phyloP scores from a whole-genome alignment of 495 filamentous ascomycete genomes.

The Astrothelium macrocarpum region DNA sequence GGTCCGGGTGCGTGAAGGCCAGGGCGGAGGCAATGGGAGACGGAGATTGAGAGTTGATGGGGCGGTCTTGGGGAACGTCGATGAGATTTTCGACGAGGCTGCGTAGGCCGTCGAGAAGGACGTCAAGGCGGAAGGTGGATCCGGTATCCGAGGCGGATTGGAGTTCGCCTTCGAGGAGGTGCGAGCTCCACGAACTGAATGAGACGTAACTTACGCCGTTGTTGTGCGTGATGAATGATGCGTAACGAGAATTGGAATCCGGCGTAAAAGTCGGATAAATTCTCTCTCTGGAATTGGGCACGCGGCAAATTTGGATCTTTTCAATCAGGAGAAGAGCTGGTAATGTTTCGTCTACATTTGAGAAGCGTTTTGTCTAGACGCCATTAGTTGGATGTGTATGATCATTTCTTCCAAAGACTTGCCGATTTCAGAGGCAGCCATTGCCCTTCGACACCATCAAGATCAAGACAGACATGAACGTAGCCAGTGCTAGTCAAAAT shows the following conservation, averaged over 20 bases:
- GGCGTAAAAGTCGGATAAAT: constrained; percentile 59
- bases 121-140: constrained; percentile 60
- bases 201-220: constrained; percentile 63
- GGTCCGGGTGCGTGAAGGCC: constrained; percentile 60
- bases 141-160: constrained; percentile 53
- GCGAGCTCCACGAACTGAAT: constrained; percentile 62
- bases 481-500: constrained; percentile 62
- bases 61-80: constrained; percentile 34
- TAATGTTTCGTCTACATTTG: not conserved
- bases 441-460: constrained; percentile 70
- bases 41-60: constrained; percentile 30
- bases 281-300: not conserved
- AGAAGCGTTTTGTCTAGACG: not conserved
- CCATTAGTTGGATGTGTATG: not conserved
- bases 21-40: constrained; percentile 41
- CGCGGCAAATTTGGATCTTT: not conserved
- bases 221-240: constrained; percentile 66
- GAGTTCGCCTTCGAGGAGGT: constrained; percentile 69
- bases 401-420: not conserved
- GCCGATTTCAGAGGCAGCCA: constrained; percentile 53
- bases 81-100: constrained; percentile 53
- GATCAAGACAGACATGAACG: constrained; percentile 67
- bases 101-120: constrained; percentile 54
- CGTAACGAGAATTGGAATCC: constrained; percentile 63
- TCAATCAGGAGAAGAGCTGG: not conserved